Evolutionary conservation across 345 rosid genomes (phyloP).

Genomic region (Pistacia atlantica): DNA sequence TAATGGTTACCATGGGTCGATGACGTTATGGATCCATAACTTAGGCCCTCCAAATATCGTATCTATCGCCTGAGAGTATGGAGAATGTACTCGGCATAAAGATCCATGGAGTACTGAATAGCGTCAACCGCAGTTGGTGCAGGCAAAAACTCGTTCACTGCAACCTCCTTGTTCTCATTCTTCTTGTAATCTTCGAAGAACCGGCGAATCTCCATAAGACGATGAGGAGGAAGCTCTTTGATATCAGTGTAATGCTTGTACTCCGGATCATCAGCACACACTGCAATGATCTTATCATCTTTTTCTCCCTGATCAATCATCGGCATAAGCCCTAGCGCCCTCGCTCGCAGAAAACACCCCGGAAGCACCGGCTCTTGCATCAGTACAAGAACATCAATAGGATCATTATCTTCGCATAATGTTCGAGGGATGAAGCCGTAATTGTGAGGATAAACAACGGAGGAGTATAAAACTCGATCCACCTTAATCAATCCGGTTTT

Average conservation of each 20-base stretch:
- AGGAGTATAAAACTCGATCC: constrained; percentile 78
- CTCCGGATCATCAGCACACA: constrained; percentile 96
- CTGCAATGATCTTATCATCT: constrained; percentile 95
- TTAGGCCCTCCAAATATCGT: too few species aligned
- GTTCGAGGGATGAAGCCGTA: constrained; percentile 92
- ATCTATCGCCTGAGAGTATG: constrained; percentile 71
- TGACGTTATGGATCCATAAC: too few species aligned
- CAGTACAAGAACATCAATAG: constrained; percentile 82
- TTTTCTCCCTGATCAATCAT: constrained; percentile 99
- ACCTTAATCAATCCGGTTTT: constrained; percentile 93
- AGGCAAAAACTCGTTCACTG: constrained; percentile 85
- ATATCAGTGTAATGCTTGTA: constrained; percentile 79
- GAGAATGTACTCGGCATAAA: constrained; percentile 76
- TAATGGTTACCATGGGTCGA: too few species aligned
- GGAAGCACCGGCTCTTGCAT: constrained; percentile 99
- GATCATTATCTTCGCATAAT: constrained; percentile 93
- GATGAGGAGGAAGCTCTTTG: constrained; percentile 88
- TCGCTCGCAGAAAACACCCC: constrained; percentile 88
- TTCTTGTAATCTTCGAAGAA: constrained; percentile 98
- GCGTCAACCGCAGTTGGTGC: constrained; percentile 62
- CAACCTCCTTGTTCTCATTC: constrained; percentile 94
- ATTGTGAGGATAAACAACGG: constrained; percentile 95
- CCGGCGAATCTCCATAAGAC: constrained; percentile 84
- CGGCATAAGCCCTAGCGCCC: constrained; percentile 96
- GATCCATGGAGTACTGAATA: constrained; percentile 89